A percentile compares a stretch with the other conserved stretches of the same genome.
Conservation (phyloP, 2,329 filamentous ascomycete genomes). For the Aspergillus sojae region DNA sequence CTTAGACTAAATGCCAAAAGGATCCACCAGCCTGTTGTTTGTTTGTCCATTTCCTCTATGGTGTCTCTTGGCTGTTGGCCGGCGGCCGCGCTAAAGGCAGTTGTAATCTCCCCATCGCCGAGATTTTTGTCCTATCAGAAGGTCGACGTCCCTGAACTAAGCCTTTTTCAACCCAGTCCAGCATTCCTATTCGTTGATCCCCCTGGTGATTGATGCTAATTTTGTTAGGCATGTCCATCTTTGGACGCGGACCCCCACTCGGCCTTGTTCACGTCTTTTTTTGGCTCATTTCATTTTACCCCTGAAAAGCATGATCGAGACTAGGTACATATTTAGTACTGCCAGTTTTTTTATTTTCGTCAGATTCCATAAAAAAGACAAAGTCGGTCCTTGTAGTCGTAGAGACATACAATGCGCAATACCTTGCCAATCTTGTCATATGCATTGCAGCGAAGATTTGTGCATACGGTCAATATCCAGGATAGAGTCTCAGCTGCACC, state of each 20-base stretch:
- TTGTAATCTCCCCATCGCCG: slow-evolving; percentile 12
- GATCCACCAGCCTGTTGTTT: slow-evolving; percentile 13
- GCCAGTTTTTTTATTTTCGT: background rate
- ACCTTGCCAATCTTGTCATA: background rate
- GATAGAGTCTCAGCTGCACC: background rate
- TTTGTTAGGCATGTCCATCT: slow-evolving; percentile 3
- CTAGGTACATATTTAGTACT: background rate
- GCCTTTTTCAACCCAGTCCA: background rate
- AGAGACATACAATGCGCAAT: background rate
- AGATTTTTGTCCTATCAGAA: slow-evolving; percentile 15
- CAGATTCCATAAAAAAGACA: background rate
- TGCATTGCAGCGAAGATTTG: background rate
- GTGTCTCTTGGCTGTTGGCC: slow-evolving; percentile 10
- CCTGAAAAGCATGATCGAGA: background rate
- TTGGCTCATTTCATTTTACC: slow-evolving; percentile 7
- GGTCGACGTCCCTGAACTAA: slow-evolving; percentile 14
- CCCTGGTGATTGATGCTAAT: slow-evolving; percentile 6
- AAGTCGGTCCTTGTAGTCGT: background rate
- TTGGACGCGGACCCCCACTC: background rate
- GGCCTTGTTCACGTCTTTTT: slow-evolving; percentile 4
- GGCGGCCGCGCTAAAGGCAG: slow-evolving; percentile 10
- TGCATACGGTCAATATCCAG: background rate
- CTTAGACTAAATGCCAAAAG: slow-evolving; percentile 5
- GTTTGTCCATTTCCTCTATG: slow-evolving; percentile 16
- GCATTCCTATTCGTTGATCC: slow-evolving; percentile 4